phyloP scores from a whole-genome alignment of 192 early-diverging fungal genomes.

The Dissophora globulifera region DNA sequence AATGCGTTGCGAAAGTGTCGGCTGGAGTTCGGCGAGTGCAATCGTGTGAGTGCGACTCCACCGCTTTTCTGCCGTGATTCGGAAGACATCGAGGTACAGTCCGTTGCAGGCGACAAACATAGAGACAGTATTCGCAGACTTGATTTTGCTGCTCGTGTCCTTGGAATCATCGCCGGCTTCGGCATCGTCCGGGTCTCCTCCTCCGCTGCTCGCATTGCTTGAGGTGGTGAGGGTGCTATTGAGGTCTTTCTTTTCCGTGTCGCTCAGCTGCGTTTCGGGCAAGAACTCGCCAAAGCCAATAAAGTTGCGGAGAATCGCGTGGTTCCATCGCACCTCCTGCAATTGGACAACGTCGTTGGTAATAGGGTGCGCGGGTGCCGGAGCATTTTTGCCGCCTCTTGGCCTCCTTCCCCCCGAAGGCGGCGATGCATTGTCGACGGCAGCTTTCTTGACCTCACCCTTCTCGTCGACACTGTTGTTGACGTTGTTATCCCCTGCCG shows the following conservation, averaged over 20 bases:
- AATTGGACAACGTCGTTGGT: no score
- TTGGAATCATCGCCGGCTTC: constrained; percentile 14
- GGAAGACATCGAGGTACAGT: constrained; percentile 34
- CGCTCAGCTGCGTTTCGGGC: constrained; percentile 22
- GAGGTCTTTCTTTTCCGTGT: constrained; percentile 42
- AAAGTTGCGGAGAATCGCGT: constrained; percentile 15
- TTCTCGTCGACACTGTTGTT: constrained; percentile 4
- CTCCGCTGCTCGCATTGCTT: no score
- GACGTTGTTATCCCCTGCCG: no score
- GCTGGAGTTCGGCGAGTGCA: constrained; percentile 26
- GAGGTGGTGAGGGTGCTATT: neutral
- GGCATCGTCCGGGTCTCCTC: neutral
- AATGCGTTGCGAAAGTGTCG: constrained; percentile 46
- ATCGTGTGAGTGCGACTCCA: constrained; percentile 42
- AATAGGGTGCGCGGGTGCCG: no score
- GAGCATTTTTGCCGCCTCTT: no score
- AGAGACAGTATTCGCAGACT: neutral
- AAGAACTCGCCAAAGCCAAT: constrained; percentile 36
- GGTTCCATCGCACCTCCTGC: constrained; percentile 1
- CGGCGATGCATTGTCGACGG: no score
- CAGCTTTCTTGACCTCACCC: no score
- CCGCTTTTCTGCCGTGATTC: constrained; percentile 26
- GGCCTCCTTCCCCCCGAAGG: no score
- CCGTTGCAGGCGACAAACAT: constrained; percentile 45
- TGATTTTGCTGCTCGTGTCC: constrained; percentile 1